Evolutionary conservation across 768 basidiomycete species (phyloP).

Genomic region (Suillus clintonianus): DNA sequence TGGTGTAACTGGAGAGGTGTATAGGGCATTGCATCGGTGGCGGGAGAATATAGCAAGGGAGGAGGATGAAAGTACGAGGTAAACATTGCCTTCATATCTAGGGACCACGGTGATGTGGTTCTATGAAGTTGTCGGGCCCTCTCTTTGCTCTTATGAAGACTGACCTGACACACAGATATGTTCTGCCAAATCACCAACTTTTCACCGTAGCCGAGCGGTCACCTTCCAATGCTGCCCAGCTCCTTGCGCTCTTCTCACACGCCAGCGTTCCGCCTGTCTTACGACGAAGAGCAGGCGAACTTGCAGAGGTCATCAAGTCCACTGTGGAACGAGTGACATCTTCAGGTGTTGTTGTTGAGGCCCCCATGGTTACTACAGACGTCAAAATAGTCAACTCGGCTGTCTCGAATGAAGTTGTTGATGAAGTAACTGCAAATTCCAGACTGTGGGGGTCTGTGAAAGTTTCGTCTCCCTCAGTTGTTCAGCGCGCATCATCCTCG

Average conservation of each 20-base stretch:
- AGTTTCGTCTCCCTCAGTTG: not conserved
- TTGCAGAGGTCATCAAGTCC: constrained; percentile 60
- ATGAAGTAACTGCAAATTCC: not conserved
- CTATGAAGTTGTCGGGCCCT: not conserved
- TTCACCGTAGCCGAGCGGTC: constrained; percentile 73
- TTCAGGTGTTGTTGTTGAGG: not conserved
- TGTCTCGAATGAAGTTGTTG: not conserved
- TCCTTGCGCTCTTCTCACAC: constrained; percentile 57
- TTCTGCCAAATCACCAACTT: constrained; percentile 73
- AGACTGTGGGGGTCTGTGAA: constrained; percentile 2
- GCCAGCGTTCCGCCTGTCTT: constrained; percentile 61
- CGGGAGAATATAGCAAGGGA: constrained; percentile 75
- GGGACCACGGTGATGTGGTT: not conserved
- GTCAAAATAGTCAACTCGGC: not conserved
- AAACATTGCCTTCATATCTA: constrained; percentile 22
- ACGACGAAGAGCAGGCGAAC: constrained; percentile 60
- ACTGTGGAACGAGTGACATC: constrained; percentile 34
- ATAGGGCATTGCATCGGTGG: constrained; percentile 78
- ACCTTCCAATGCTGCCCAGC: constrained; percentile 63
- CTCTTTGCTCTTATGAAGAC: not conserved
- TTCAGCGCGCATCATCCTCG: constrained; percentile 23
- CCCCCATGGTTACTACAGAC: not conserved
- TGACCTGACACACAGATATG: constrained; percentile 48
- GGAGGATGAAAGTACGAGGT: constrained; percentile 87
- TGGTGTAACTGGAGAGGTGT: constrained; percentile 60